Evolutionary conservation across 305 asterid genomes (phyloP).

Genomic region (Solanum hybrid): DNA sequence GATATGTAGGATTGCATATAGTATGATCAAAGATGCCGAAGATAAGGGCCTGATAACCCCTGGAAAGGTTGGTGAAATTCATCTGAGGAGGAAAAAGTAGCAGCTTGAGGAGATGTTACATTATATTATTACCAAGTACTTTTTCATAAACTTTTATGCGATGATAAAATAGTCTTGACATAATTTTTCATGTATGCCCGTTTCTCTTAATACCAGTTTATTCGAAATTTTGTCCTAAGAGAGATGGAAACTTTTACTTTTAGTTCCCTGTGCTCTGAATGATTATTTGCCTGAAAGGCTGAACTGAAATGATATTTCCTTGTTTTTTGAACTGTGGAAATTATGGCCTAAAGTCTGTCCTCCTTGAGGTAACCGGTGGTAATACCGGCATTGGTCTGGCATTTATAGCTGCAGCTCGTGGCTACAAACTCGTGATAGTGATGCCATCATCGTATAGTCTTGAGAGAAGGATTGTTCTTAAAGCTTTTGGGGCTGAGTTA

Average conservation of each 20-base stretch:
- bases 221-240: neutral
- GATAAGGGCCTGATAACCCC: conserved; percentile 36
- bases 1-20: conserved; percentile 26
- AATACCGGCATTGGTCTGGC: conserved; percentile 45
- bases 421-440: conserved; percentile 20
- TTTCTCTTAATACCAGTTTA: neutral
- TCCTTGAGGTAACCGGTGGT: conserved; percentile 39
- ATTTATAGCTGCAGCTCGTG: conserved; percentile 29
- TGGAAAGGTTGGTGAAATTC: conserved; percentile 29
- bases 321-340: neutral
- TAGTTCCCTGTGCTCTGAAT: neutral
- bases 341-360: conserved; percentile 25
- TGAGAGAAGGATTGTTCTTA: too few relatives aligned
- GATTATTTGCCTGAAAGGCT: neutral
- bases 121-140: neutral
- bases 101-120: neutral
- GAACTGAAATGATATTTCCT: neutral
- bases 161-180: too few relatives aligned
- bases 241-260: neutral
- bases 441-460: too few relatives aligned
- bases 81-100: neutral
- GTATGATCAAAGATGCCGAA: conserved; percentile 45
- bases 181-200: neutral
- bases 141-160: neutral
- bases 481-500: too few relatives aligned